Base-by-base conservation (phyloP, 805 yeast species). In the Kazachstania martiniae region DNA sequence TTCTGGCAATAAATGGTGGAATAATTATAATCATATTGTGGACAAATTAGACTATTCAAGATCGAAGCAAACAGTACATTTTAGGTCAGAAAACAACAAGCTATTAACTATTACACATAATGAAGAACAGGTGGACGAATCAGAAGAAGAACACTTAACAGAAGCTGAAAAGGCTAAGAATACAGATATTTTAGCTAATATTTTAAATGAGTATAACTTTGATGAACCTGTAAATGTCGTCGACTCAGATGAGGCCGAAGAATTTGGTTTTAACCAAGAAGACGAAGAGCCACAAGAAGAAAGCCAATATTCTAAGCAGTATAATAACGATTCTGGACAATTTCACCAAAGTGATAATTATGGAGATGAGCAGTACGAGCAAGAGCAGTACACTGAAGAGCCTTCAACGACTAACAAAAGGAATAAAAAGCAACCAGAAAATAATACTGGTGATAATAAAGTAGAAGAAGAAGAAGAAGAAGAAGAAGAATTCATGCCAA, bases 1-100 rank as follows among this genome's bases (percentile, higher is more conserved):
- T 51, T 61, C 56, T 8, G 70, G 77, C 39, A 82, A 80, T 0
- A 69, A 66, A 28, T 85, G 95, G 95, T 69, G 68, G 43, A 83
- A 81, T 53, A 86, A 86, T 5, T 74, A 72, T 38, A 82, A 77
- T 30, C 93, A 83, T 50, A 68, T 84, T 9, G 68, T 87, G 13
- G 96, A 87, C 48, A 65, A 74, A 33, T 51, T 66, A 16, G 46
- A 54, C 21, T 62, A 53, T 33, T 38, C 43, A 37, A 54, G 48
- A 37, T 38, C 41, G 38, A 56, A 38, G 27, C 35, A 31, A 12
- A 28, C 36, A 8, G 10, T 35, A 8, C 38, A 34, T 27, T 26
- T 34, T 5, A 25, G 8, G 12, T 21, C n/a, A 16, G 21, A n/a
- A 9, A 22, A 21, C 5, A 18, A 25, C 13, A 13, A 23, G 8